phyloP scores from a whole-genome alignment of 1,284 basidiomycete species.

The Ceratorhiza oryzae-sativae region DNA sequence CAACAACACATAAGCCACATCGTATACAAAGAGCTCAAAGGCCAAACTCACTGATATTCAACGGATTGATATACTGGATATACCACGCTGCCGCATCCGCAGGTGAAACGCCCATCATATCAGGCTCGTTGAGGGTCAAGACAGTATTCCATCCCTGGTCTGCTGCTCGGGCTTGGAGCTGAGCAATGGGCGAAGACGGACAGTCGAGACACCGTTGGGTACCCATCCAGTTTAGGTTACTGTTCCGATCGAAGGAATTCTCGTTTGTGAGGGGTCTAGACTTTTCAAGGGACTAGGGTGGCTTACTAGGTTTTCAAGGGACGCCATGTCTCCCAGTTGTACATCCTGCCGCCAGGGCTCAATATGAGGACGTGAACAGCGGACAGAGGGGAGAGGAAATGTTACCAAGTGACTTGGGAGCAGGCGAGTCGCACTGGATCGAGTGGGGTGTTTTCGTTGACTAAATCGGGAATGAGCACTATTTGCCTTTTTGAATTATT shows the following conservation, averaged over 20 bases:
- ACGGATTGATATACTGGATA: constrained; percentile 37
- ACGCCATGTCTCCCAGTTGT: constrained; percentile 39
- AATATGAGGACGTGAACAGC: neutral
- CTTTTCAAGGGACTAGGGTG: neutral
- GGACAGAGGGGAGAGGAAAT: neutral
- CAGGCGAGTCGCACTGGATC: neutral
- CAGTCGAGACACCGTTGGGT: constrained; percentile 24
- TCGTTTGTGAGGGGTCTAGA: neutral
- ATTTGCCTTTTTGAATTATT: neutral
- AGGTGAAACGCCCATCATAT: constrained; percentile 27
- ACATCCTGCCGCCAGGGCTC: constrained; percentile 28
- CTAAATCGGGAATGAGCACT: constrained; percentile 6
- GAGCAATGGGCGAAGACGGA: constrained; percentile 9
- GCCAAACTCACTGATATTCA: constrained; percentile 30
- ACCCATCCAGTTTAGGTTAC: constrained; percentile 29
- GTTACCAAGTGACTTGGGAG: constrained; percentile 15
- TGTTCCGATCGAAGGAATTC: neutral
- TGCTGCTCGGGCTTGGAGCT: constrained; percentile 21
- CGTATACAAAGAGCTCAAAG: neutral
- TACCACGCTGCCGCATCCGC: constrained; percentile 34
- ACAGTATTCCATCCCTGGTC: constrained; percentile 35
- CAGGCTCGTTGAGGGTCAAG: constrained; percentile 39
- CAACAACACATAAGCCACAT: neutral
- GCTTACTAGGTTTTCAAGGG: constrained; percentile 25
- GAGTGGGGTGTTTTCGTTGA: neutral